Conservation (phyloP, 352 stramenopile genomes). For the Globisporangium nodosum region DNA sequence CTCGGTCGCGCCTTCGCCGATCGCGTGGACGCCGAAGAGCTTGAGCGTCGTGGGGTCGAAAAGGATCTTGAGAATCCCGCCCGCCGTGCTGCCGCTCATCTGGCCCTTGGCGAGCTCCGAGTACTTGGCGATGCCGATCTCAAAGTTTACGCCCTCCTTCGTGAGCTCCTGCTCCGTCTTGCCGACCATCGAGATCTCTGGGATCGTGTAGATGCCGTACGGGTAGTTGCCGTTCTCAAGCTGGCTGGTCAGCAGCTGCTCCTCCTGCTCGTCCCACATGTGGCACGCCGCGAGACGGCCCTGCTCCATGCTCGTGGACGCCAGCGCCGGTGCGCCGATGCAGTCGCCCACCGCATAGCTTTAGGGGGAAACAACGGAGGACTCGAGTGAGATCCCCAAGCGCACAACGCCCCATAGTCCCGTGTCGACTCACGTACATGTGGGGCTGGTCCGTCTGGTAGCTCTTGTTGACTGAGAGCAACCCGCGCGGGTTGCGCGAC, state of each 20-base stretch:
- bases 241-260: conserved; percentile 54
- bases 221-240: conserved; percentile 80
- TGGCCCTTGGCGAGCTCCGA: conserved; percentile 87
- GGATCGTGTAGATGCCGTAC: conserved; percentile 91
- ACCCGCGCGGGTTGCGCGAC: conserved; percentile 64
- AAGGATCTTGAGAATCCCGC: conserved; percentile 86
- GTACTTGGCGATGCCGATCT: conserved; percentile 85
- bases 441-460: conserved; percentile 83
- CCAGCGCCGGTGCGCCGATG: conserved; percentile 81
- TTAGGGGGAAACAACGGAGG: neutral
- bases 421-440: conserved; percentile 36
- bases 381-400: neutral
- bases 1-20: conserved; percentile 86
- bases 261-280: conserved; percentile 66
- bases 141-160: conserved; percentile 73
- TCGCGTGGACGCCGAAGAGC: conserved; percentile 83
- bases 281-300: conserved; percentile 76
- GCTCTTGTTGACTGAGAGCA: conserved; percentile 84
- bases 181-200: conserved; percentile 89
- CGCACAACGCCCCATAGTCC: no score
- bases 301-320: conserved; percentile 89
- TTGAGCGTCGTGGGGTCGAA: conserved; percentile 80
- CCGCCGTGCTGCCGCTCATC: conserved; percentile 78
- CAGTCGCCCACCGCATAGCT: conserved; percentile 87
- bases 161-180: conserved; percentile 88